Percentiles rank a stretch among this genome's conserved stretches.
Conservation (phyloP, 73 alveolate genomes). For the Uronychia setigera region DNA sequence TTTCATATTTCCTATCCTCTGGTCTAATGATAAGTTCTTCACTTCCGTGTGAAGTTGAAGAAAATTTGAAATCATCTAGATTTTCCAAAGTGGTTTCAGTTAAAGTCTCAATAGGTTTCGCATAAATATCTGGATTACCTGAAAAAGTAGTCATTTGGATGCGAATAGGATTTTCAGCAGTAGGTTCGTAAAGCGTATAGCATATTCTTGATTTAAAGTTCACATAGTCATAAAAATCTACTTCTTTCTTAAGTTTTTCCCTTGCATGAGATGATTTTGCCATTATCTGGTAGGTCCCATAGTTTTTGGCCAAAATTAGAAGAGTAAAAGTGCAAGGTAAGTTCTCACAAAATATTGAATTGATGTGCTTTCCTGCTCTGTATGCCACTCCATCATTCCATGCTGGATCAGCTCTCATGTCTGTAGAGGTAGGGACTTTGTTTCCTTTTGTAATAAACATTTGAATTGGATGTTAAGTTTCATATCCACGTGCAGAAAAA, state of each 20-base stretch:
- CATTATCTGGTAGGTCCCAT: background rate
- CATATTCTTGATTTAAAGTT: background rate
- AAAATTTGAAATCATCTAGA: slow-evolving; percentile 8
- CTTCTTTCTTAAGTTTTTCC: background rate
- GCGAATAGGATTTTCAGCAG: slow-evolving; percentile 16
- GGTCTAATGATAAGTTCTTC: slow-evolving; percentile 43
- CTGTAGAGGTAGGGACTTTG: background rate
- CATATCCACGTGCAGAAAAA: background rate
- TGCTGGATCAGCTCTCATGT: background rate
- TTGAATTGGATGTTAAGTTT: background rate
- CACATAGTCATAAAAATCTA: slow-evolving; percentile 18
- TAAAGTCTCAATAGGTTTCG: background rate
- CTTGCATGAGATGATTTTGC: slow-evolving; percentile 17
- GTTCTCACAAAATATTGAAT: background rate
- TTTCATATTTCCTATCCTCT: slow-evolving; percentile 5
- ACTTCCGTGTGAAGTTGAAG: slow-evolving; percentile 24
- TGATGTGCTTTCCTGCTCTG: background rate
- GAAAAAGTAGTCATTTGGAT: slow-evolving; percentile 16
- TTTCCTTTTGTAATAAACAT: background rate
- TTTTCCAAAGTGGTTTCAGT: background rate
- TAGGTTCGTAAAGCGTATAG: slow-evolving; percentile 2
- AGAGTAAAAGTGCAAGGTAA: slow-evolving; percentile 56
- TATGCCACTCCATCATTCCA: background rate
- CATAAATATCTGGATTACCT: slow-evolving; percentile 54
- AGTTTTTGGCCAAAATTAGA: slow-evolving; percentile 34